phyloP scores from a whole-genome alignment of 2,329 filamentous ascomycete species.

The Fusarium miscanthi region DNA sequence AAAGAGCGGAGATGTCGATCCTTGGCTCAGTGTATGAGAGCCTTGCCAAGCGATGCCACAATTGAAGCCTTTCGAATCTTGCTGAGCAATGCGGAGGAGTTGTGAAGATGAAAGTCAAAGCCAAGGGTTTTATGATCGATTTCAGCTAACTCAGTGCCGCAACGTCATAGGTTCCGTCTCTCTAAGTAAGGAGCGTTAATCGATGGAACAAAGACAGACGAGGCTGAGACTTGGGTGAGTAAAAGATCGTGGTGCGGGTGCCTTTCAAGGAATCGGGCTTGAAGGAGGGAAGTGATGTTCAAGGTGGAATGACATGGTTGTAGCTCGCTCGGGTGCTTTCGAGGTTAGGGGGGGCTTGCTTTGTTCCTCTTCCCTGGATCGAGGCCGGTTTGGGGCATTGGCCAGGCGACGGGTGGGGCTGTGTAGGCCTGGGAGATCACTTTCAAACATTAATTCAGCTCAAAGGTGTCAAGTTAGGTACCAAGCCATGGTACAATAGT shows the following conservation, averaged over 20 bases:
- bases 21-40: slow-evolving; percentile 2
- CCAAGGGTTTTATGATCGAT: slow-evolving; percentile 28
- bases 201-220: slow-evolving; percentile 15
- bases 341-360: slow-evolving; percentile 39
- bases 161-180: slow-evolving; percentile 43
- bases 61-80: neutral
- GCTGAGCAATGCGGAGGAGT: neutral
- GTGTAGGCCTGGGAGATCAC: slow-evolving; percentile 7
- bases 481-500: neutral
- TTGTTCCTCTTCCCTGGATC: slow-evolving; percentile 35
- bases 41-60: neutral
- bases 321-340: slow-evolving; percentile 22
- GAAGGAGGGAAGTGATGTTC: slow-evolving; percentile 43
- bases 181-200: slow-evolving; percentile 25
- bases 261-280: slow-evolving; percentile 35
- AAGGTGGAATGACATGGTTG: slow-evolving; percentile 45
- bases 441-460: neutral
- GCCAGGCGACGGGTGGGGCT: slow-evolving; percentile 47
- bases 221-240: slow-evolving; percentile 30
- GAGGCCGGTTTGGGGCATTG: slow-evolving; percentile 44
- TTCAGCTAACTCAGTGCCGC: slow-evolving; percentile 40
- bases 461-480: neutral
- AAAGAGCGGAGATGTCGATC: slow-evolving; percentile 26
- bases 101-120: slow-evolving; percentile 19
- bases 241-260: slow-evolving; percentile 5